A percentile compares a stretch with the other conserved stretches of the same genome.
phyloP scores from a whole-genome alignment of 371 early-diverging fungal genomes.

The Mucor circinelloides region DNA sequence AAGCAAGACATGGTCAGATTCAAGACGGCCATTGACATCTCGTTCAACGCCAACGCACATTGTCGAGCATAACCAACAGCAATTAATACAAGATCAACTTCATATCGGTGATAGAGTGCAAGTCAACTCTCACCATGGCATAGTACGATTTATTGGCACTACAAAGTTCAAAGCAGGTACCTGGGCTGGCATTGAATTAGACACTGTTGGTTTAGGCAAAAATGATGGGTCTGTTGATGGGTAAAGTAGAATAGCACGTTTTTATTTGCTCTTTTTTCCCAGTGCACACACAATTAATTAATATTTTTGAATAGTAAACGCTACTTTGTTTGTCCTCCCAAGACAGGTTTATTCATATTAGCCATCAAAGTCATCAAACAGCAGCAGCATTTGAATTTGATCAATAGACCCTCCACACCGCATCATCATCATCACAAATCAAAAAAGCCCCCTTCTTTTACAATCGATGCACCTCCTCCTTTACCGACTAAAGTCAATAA shows the following conservation, averaged over 20 bases:
- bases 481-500: slow-evolving; percentile 8
- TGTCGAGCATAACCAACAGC: not conserved
- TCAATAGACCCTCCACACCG: slow-evolving; percentile 22
- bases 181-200: slow-evolving; percentile 82
- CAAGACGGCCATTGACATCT: not conserved
- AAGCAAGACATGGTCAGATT: slow-evolving; percentile 17
- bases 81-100: slow-evolving; percentile 1
- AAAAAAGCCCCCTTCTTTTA: not conserved
- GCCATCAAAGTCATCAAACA: slow-evolving; percentile 16
- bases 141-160: slow-evolving; percentile 67
- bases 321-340: slow-evolving; percentile 30
- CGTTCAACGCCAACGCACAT: slow-evolving; percentile 8
- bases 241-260: slow-evolving; percentile 22
- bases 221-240: slow-evolving; percentile 75
- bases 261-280: not conserved
- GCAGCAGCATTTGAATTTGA: not conserved
- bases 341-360: slow-evolving; percentile 29
- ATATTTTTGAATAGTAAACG: slow-evolving; percentile 18
- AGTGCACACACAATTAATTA: not conserved
- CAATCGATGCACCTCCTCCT: slow-evolving; percentile 1
- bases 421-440: not conserved
- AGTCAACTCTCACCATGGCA: slow-evolving; percentile 41
- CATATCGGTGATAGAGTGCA: slow-evolving; percentile 20
- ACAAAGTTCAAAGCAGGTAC: slow-evolving; percentile 69
- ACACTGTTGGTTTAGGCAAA: slow-evolving; percentile 67